Evolutionary conservation across 1,139 yeast species (phyloP), one percentile per base, ranked within the genome.

Genomic region (Yamadazyma pseudoaaseri): DNA sequence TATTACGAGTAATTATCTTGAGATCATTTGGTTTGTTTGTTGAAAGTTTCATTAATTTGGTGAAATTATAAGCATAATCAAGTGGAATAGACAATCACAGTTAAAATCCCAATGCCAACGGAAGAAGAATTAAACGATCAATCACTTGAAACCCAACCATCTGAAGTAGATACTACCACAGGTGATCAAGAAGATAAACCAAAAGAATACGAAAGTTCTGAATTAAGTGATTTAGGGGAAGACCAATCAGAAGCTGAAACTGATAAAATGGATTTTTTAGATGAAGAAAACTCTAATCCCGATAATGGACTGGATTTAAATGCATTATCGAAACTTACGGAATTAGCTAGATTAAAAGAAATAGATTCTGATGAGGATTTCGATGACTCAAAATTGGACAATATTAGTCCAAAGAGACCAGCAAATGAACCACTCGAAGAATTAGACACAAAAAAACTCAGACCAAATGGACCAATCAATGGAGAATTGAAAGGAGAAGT

Each of bases 171-270:
- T 12, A 17, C 32, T 29, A 12, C 16, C 7, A 18, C 10, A 7
- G 21, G 10, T 7, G 15, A 5, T 11, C 24, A 22, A 15, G 26
- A 21, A 3, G 32, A 29, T 7, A 29, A 24, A 24, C 18, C 29
- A 6, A 40, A 37, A 28, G 41, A 40, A 18, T 40, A 47, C 52
- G 74, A 68, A 31, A 65, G 73, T 43, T 65, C 73, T 4, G 76
- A 70, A 39, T 54, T 70, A 31, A 67, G 84, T 33, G 86, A 79
- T 43, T 60, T 79, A 42, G 80, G 78, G 33, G 87, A 78, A 37
- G 69, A 75, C 39, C 81, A 78, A 44, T 79, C 87, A 5, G 92
- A 84, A 52, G 90, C 87, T 3, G 94, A 84, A 54, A 84, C 94
- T 2, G 94, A 83, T 51, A 77, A 74, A 44, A 77, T 83, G 82